Base-by-base conservation (phyloP, 108 stramenopile species). In the Fragilariopsis cylindrus region DNA sequence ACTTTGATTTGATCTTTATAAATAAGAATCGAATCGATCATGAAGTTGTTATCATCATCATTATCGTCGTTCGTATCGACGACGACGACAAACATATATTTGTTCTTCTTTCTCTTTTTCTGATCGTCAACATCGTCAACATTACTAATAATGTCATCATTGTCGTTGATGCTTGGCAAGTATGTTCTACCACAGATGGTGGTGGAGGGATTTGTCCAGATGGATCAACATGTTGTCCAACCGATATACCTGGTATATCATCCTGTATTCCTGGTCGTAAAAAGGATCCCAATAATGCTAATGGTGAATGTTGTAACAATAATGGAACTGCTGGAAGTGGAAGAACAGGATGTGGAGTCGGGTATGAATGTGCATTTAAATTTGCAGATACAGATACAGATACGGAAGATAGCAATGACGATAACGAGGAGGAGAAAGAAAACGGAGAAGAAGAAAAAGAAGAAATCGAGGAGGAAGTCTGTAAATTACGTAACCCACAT, bases 141-240 rank as follows among this genome's bases (percentile, higher is more conserved):
- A 30, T 30, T 30, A 30, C 2, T 30, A 30, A 30, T 30, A 30
- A 30, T 30, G 30, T 2, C 30, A 30, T 30, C 2, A 30, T 30
- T 30, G 30, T 30, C 9, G 58, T n/a, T 0, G 48, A 62, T 4
- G 72, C 72, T 3, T 76, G 76, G 76, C 3, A 63, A 19, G 48
- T 46, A 46, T 82, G 81, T 46, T 65, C 73, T 4, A 0, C 18
- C 18, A 52, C 69, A 50, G 75, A 76, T 18, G 75, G 70, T 21
- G 78, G 83, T 3, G 83, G 83, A 7, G 78, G 82, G 53, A 58
- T 73, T 3, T 84, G 83, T 65, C 83, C 83, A 4, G 62, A 71
- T 42, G 44, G 57, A 12, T 60, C 77, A 45, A 80, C 71, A 8
- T 84, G 83, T 53, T 84, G 83, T 52, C 68, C 73, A 2, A 73